phyloP scores from a whole-genome alignment of 2,329 filamentous ascomycete species.

The Seiridium unicorne region DNA sequence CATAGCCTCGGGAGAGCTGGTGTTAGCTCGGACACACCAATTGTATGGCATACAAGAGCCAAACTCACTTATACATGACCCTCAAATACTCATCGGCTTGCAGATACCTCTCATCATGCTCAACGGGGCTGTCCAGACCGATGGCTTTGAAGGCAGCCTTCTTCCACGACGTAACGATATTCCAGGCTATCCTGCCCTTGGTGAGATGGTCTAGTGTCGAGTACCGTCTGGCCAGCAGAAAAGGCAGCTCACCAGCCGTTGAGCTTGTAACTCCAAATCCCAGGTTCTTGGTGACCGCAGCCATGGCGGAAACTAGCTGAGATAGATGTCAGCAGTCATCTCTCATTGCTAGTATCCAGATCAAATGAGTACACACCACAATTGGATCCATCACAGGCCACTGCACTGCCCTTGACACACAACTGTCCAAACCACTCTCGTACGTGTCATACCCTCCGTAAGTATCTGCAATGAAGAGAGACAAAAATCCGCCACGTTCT shows the following conservation, averaged over 20 bases:
- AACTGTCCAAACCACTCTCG: conserved; percentile 56
- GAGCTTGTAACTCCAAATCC: conserved; percentile 62
- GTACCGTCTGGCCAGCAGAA: conserved; percentile 60
- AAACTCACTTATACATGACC: conserved; percentile 58
- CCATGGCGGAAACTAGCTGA: conserved; percentile 63
- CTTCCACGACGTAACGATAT: conserved; percentile 56
- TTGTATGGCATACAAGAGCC: not conserved
- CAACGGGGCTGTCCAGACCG: conserved; percentile 53
- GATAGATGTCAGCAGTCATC: not conserved
- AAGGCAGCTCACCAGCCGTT: conserved; percentile 62
- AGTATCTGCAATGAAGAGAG: conserved; percentile 64
- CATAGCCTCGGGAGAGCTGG: conserved; percentile 36
- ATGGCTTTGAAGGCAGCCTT: conserved; percentile 63
- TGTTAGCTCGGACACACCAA: too few species aligned
- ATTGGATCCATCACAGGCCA: conserved; percentile 65
- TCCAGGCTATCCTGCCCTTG: conserved; percentile 61
- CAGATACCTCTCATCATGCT: conserved; percentile 60
- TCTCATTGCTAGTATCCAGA: too few species aligned
- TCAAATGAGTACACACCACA: conserved; percentile 43
- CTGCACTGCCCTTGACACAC: conserved; percentile 59
- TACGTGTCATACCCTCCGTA: conserved; percentile 65
- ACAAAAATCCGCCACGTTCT: conserved; percentile 61
- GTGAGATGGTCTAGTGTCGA: conserved; percentile 63
- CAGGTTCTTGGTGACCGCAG: conserved; percentile 63
- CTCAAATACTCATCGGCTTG: conserved; percentile 62